A percentile compares a stretch with the other conserved stretches of the same genome.
Conservation (phyloP, 495 filamentous ascomycete genomes). For the Talaromyces ruber region DNA sequence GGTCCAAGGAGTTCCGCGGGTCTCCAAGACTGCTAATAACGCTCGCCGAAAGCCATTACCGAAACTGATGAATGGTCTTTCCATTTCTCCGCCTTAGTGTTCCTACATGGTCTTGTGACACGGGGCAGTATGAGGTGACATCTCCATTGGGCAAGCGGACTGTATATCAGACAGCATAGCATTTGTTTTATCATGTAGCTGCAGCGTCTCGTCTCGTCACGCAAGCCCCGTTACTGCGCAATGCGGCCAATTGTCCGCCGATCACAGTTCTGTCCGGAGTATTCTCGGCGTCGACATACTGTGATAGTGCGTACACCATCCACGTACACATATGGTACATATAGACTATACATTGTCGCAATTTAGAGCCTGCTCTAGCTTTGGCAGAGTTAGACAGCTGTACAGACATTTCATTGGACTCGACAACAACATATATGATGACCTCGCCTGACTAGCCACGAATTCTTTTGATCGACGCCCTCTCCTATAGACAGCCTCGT, state of each 20-base stretch:
- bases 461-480: not conserved
- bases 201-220: not conserved
- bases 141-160: not conserved
- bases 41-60: slow-evolving; percentile 66
- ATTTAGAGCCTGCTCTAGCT: not conserved
- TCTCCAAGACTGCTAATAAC: slow-evolving; percentile 49
- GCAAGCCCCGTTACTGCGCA: not conserved
- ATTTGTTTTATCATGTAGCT: not conserved
- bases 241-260: not conserved
- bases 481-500: not conserved
- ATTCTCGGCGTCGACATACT: not conserved
- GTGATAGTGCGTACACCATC: not conserved
- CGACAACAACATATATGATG: not conserved
- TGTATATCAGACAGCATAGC: not conserved
- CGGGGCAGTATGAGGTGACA: not conserved
- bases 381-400: not conserved
- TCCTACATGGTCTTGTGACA: not conserved
- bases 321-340: not conserved
- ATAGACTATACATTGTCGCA: not conserved
- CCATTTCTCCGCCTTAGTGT: slow-evolving; percentile 33
- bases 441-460: not conserved
- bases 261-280: not conserved
- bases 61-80: slow-evolving; percentile 52
- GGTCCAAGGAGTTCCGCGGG: slow-evolving; percentile 63
- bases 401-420: not conserved